Evolutionary conservation across 352 stramenopile species (phyloP).

Genomic region (Salisapilia sapeloensis): DNA sequence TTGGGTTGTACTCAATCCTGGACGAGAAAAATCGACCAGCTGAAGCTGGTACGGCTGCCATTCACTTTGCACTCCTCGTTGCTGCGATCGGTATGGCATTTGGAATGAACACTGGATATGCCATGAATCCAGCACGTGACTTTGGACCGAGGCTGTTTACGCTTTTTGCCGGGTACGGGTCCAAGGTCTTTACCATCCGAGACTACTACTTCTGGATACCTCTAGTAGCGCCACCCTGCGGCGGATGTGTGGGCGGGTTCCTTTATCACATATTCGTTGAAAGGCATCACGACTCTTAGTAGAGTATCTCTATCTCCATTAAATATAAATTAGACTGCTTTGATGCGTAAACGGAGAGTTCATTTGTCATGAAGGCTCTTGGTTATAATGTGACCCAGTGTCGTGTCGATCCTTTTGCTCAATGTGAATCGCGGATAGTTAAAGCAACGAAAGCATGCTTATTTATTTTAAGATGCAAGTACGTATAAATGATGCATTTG

Average conservation of each 20-base stretch:
- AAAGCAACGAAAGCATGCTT: too few species aligned
- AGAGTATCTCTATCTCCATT: too few species aligned
- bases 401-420: too few species aligned
- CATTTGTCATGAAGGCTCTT: too few species aligned
- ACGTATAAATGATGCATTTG: too few species aligned
- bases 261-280: constrained; percentile 24
- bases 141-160: constrained; percentile 29
- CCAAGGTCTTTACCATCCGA: constrained; percentile 16
- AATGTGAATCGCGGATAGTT: too few species aligned
- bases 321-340: too few species aligned
- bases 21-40: constrained; percentile 14
- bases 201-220: constrained; percentile 37
- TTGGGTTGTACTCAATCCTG: constrained; percentile 8
- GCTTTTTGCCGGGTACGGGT: constrained; percentile 23
- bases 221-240: constrained; percentile 15
- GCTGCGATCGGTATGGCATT: constrained; percentile 20
- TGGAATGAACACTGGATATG: constrained; percentile 17
- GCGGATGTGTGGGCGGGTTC: constrained; percentile 13
- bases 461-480: too few species aligned
- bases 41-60: constrained; percentile 8
- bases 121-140: constrained; percentile 22
- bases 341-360: too few species aligned
- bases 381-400: too few species aligned
- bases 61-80: constrained; percentile 21
- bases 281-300: constrained; percentile 36